Evolutionary conservation across 2,329 filamentous ascomycete genomes (phyloP).

Genomic region (Fusarium piperis): DNA sequence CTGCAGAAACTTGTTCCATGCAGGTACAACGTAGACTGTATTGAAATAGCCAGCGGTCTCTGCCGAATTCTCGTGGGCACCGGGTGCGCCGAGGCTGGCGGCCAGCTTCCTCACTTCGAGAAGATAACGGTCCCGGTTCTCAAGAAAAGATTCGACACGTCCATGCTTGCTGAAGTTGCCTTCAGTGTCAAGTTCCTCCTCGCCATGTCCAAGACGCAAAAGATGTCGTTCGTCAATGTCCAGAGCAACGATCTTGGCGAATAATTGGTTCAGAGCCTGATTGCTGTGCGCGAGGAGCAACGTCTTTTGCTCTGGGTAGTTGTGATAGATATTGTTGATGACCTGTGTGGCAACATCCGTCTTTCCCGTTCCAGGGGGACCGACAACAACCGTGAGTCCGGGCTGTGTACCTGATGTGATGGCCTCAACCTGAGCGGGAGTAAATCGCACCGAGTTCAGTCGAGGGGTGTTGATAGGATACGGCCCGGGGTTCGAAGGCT

Average conservation of each 20-base stretch:
- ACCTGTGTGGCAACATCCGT: slow-evolving; percentile 99
- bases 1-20: slow-evolving; percentile 84
- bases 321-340: slow-evolving; percentile 98
- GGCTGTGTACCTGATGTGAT: slow-evolving; percentile 95
- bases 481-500: slow-evolving; percentile 86
- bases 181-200: slow-evolving; percentile 90
- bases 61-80: slow-evolving; percentile 94
- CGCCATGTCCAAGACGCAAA: slow-evolving; percentile 90
- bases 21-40: slow-evolving; percentile 86
- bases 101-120: slow-evolving; percentile 88
- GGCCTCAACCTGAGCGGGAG: slow-evolving; percentile 88
- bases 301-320: slow-evolving; percentile 92
- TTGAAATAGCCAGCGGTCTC: slow-evolving; percentile 99
- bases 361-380: slow-evolving; percentile 95
- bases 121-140: slow-evolving; percentile 82
- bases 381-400: slow-evolving; percentile 91
- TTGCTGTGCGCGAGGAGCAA: slow-evolving; percentile 96
- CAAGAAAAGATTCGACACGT: slow-evolving; percentile 92
- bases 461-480: slow-evolving; percentile 88
- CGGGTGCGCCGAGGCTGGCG: slow-evolving; percentile 83
- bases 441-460: slow-evolving; percentile 86
- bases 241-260: slow-evolving; percentile 95
- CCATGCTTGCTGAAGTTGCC: slow-evolving; percentile 93
- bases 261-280: slow-evolving; percentile 95
- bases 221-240: slow-evolving; percentile 97